A percentile compares a stretch with the other conserved stretches of the same genome.
Conservation (phyloP, 345 rosid species). For the Nephelium lappaceum region DNA sequence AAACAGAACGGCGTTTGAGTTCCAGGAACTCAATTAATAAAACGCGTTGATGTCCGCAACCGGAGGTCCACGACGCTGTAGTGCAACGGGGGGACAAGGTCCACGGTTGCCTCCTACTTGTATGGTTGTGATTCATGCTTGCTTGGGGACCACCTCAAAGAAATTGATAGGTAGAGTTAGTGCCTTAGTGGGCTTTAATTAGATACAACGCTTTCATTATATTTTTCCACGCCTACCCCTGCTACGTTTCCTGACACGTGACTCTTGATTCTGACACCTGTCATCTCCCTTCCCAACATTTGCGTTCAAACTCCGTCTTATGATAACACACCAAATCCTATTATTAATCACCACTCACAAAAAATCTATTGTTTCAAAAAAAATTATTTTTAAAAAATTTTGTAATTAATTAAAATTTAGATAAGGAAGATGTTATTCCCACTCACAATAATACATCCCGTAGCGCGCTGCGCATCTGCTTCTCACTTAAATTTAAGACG, state of each 20-base stretch:
- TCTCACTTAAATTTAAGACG: too few relatives aligned
- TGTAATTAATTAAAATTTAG: too few relatives aligned
- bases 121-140: background rate
- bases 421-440: too few relatives aligned
- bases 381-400: too few relatives aligned
- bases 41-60: conserved; percentile 15
- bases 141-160: background rate
- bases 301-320: background rate
- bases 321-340: background rate
- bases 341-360: too few relatives aligned
- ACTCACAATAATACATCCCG: too few relatives aligned
- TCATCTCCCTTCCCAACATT: background rate
- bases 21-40: conserved; percentile 14
- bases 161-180: background rate
- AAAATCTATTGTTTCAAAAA: too few relatives aligned
- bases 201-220: background rate
- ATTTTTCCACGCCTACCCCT: conserved; percentile 16
- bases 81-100: conserved; percentile 6
- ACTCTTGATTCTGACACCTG: background rate
- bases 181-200: background rate
- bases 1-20: conserved; percentile 4
- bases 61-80: conserved; percentile 22
- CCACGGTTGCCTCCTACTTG: background rate
- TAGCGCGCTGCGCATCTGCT: too few relatives aligned
- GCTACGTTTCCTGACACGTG: conserved; percentile 25